Percentiles rank a stretch among this genome's conserved stretches.
Evolutionary conservation across 148 eudicot genomes (phyloP).

Genomic region (Diospyros kaki): DNA sequence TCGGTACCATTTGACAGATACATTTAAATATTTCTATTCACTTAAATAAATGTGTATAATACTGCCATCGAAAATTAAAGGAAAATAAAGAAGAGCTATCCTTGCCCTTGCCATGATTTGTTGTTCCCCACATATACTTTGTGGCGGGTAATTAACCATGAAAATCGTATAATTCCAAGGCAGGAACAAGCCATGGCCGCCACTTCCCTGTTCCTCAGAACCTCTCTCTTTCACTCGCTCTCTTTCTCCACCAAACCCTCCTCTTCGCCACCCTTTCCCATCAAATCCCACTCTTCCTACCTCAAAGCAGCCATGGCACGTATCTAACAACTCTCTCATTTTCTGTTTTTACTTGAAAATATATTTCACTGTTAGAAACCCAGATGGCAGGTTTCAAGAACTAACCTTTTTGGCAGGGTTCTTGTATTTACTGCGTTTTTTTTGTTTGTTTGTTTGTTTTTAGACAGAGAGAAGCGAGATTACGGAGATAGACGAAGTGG

Average conservation of each 20-base stretch:
- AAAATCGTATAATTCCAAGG: no score
- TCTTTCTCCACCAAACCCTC: constrained; percentile 14
- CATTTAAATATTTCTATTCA: no score
- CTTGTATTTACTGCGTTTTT: neutral
- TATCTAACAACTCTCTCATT: neutral
- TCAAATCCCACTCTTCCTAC: constrained; percentile 18
- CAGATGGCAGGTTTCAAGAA: neutral
- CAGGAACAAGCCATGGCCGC: constrained; percentile 19
- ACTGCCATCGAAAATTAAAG: no score
- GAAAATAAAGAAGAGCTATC: no score
- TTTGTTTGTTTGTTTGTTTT: constrained; percentile 16
- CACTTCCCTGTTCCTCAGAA: constrained; percentile 19
- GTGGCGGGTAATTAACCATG: no score
- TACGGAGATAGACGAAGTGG: constrained; percentile 29
- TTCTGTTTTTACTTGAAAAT: neutral
- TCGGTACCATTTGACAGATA: no score
- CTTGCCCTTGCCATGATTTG: no score
- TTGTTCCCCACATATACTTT: no score
- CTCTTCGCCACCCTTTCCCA: constrained; percentile 5
- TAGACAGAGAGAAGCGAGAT: constrained; percentile 69
- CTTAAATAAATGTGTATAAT: no score
- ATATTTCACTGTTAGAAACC: neutral
- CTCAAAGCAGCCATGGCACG: constrained; percentile 32
- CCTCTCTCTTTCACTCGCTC: constrained; percentile 25
- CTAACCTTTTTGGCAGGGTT: neutral